Evolutionary conservation across 441 rosid species (phyloP).

Genomic region (Adansonia grandidieri): DNA sequence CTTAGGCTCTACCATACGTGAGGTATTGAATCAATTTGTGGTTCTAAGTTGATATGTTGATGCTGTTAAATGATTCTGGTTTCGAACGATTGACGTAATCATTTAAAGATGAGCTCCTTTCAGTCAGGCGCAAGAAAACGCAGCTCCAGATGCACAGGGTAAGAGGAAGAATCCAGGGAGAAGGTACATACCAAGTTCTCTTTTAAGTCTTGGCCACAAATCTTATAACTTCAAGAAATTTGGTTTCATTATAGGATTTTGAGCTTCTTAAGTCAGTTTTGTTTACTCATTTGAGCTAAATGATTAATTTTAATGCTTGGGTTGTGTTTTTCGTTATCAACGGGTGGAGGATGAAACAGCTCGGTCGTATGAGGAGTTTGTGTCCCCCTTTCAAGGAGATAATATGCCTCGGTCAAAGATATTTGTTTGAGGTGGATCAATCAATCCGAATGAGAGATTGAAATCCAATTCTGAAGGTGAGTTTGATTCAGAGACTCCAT

Average conservation of each 20-base stretch:
- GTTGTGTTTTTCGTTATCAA: conserved; percentile 34
- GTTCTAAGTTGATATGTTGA: neutral
- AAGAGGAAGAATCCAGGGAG: conserved; percentile 95
- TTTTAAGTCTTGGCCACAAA: neutral
- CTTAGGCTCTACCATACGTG: neutral
- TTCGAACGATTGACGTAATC: conserved; percentile 3
- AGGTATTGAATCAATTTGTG: neutral
- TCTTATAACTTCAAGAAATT: neutral
- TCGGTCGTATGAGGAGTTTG: conserved; percentile 85
- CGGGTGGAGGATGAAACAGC: conserved; percentile 96
- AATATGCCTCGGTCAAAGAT: conserved; percentile 67
- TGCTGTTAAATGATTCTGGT: neutral
- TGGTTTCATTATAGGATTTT: neutral
- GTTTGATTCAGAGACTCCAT: conserved; percentile 32
- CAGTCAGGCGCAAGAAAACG: conserved; percentile 91
- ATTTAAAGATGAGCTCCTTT: conserved; percentile 76
- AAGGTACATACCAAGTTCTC: conserved; percentile 48
- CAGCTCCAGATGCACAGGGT: conserved; percentile 95
- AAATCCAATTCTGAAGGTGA: conserved; percentile 84
- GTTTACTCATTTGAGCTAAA: conserved; percentile 6
- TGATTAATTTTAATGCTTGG: conserved; percentile 3
- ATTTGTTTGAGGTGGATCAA: conserved; percentile 92
- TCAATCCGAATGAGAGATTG: conserved; percentile 73
- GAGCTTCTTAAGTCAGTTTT: neutral
- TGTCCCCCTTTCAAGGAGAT: conserved; percentile 93